These are phyloP conservation scores for Schwanniomyces polymorphus DNA, from an alignment of 805 yeast species.

Conservation along the genomic window DNA sequence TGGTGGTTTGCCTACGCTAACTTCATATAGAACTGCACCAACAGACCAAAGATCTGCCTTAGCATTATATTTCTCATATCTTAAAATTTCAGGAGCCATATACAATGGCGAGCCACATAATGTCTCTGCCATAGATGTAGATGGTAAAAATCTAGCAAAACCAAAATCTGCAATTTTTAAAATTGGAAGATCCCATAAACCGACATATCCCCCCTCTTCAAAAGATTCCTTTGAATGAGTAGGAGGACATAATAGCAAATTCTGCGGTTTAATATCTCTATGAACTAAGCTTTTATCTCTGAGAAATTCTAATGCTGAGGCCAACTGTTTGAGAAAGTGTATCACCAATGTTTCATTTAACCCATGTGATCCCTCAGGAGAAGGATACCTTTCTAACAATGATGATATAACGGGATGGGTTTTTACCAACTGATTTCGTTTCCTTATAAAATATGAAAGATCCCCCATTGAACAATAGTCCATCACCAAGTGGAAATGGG, in stretches of 20 bases:
- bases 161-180: conserved; percentile 97
- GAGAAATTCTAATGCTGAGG: conserved; percentile 80
- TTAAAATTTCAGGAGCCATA: conserved; percentile 97
- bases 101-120: conserved; percentile 96
- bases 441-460: conserved; percentile 80
- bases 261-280: conserved; percentile 95
- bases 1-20: conserved; percentile 96
- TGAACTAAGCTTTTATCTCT: conserved; percentile 86
- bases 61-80: conserved; percentile 94
- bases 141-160: conserved; percentile 91
- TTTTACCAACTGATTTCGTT: conserved; percentile 65
- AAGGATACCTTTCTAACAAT: conserved; percentile 78
- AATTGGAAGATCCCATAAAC: conserved; percentile 86
- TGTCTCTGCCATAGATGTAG: conserved; percentile 93
- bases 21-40: conserved; percentile 93
- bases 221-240: conserved; percentile 62
- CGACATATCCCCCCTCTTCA: conserved; percentile 59
- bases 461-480: conserved; percentile 97
- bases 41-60: conserved; percentile 98
- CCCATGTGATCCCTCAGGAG: conserved; percentile 76
- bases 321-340: conserved; percentile 84
- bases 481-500: conserved; percentile 88
- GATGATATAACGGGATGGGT: conserved; percentile 79
- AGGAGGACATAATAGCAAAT: conserved; percentile 81
- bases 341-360: conserved; percentile 74